Evolutionary conservation across 192 early-diverging fungal species (phyloP), one percentile per base, ranked within the genome.

Genomic region (Podila minutissima): DNA sequence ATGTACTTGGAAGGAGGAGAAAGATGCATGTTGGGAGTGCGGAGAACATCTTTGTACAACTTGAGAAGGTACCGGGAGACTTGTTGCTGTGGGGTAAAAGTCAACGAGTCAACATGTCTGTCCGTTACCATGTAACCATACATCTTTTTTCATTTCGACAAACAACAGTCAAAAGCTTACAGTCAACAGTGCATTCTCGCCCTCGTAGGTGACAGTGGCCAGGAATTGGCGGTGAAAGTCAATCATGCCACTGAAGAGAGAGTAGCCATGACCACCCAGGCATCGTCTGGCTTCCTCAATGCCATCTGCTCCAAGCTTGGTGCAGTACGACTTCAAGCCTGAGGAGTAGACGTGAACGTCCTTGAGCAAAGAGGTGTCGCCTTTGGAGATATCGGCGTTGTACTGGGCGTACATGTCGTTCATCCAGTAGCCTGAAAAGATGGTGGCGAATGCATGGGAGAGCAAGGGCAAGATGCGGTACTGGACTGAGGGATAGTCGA

Each of bases 241-340:
- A 59, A 86, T 82, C 31, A 94, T 87, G 1, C 93, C 93, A 41
- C 88, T 89, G 70, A 91, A 93, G 19, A 86, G 67, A 24, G 91
- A 91, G 72, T 88, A 94, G 0, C 93, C 93, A 60, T 94, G 93
- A 20, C 83, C 83, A 32, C 83, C 83, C 33, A 76, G 64, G 31
- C 67, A 68, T 17, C 66, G 64, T 49, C 74, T 74, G 0, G 69
- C 74, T 24, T 83, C 75, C 31, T 83, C 74, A 46, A 83, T 78
- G 0, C 68, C 67, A 53, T 78, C 83, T 0, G 68, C 66, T 35
- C 41, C 75, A 22, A 83, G 66, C 55, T 83, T 74, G 0, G 95
- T 95, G 78, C 92, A 93, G 68, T 94, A 94, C 31, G 93, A 92
- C 86, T 96, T 96, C 67, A 96, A 87, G 22, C 89, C 89, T 9